A percentile compares a stretch with the other conserved stretches of the same genome.
phyloP scores from a whole-genome alignment of 176 grass and related monocot species.

The Leersia perrieri region DNA sequence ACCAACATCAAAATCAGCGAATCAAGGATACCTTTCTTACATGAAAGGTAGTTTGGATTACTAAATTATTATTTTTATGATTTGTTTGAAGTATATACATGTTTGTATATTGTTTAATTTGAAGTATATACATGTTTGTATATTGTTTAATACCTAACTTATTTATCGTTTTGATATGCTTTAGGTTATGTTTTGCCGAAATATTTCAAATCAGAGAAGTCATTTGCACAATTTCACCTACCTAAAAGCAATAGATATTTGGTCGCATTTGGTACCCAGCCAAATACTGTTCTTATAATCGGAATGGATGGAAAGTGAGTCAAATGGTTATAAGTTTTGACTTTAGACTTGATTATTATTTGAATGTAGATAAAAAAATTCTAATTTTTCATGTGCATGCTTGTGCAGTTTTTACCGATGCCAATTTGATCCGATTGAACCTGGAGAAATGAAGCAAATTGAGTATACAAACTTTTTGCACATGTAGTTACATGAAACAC shows the following conservation, averaged over 20 bases:
- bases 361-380: background rate
- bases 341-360: background rate
- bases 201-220: slow-evolving; percentile 79
- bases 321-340: background rate
- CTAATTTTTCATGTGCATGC: background rate
- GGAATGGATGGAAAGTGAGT: slow-evolving; percentile 83
- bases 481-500: background rate
- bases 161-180: background rate
- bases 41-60: slow-evolving; percentile 36
- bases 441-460: slow-evolving; percentile 61
- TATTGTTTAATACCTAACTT: background rate
- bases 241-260: slow-evolving; percentile 51
- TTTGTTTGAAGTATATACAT: background rate
- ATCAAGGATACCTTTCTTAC: slow-evolving; percentile 36
- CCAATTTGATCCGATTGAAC: slow-evolving; percentile 56
- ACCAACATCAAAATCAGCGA: background rate
- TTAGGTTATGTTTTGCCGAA: slow-evolving; percentile 55
- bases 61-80: background rate
- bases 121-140: background rate
- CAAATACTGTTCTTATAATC: slow-evolving; percentile 53
- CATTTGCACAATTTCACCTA: slow-evolving; percentile 58
- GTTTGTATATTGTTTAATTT: background rate
- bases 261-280: slow-evolving; percentile 59
- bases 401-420: slow-evolving; percentile 78
- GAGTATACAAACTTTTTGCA: slow-evolving; percentile 55